Evolutionary conservation across 2,329 filamentous ascomycete species (phyloP).

Genomic region (Ophiostoma sp.): DNA sequence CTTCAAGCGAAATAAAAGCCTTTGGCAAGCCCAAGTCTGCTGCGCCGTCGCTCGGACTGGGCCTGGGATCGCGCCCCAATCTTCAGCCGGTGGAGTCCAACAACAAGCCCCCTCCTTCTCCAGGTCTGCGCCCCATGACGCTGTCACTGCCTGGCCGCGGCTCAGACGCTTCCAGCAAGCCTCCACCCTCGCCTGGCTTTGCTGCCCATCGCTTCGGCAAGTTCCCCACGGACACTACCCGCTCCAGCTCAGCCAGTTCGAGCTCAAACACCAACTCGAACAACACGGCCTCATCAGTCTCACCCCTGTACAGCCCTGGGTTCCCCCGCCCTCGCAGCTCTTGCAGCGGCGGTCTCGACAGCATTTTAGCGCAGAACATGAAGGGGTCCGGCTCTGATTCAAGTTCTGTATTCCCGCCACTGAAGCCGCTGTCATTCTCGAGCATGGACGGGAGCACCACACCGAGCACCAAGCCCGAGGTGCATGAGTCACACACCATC

Average conservation of each 20-base stretch:
- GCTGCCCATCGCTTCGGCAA: constrained; percentile 39
- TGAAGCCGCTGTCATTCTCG: not conserved
- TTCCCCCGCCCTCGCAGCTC: constrained; percentile 21
- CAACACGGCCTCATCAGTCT: constrained; percentile 20
- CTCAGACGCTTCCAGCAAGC: constrained; percentile 19
- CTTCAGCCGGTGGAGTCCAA: not conserved
- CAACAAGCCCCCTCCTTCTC: not conserved
- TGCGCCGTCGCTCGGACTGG: not conserved
- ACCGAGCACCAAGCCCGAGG: constrained; percentile 23
- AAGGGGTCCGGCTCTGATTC: not conserved
- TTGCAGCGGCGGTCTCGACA: constrained; percentile 22
- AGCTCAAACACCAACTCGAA: constrained; percentile 1
- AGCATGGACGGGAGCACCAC: not conserved
- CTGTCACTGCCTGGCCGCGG: constrained; percentile 11
- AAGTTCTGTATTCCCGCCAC: not conserved
- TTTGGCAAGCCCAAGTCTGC: not conserved
- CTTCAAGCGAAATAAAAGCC: not conserved
- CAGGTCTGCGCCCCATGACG: not conserved
- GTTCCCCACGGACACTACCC: constrained; percentile 32
- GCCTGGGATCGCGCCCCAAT: not conserved
- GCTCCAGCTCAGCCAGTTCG: constrained; percentile 6
- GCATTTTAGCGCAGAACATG: constrained; percentile 19
- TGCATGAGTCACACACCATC: constrained; percentile 20
- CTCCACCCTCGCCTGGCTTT: constrained; percentile 42
- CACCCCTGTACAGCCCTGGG: constrained; percentile 29